Evolutionary conservation across 495 filamentous ascomycete genomes (phyloP).

Genomic region (Friedmanniomyces endolithicus): DNA sequence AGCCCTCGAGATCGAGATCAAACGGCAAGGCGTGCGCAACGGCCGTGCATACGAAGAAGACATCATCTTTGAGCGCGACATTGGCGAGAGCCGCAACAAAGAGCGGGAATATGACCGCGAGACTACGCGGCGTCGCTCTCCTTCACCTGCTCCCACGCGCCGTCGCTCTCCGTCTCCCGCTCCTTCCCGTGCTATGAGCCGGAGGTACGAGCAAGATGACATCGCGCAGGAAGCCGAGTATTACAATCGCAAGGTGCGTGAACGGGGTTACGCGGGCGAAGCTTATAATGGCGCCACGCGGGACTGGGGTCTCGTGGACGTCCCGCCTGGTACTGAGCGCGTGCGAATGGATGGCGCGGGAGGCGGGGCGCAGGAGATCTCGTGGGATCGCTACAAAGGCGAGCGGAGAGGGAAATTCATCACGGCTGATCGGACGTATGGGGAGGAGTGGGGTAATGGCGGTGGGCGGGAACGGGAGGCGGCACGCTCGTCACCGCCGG

Average conservation of each 20-base stretch:
- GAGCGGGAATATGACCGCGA: conserved; percentile 10
- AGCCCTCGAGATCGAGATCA: conserved; percentile 40
- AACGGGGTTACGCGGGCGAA: conserved; percentile 52
- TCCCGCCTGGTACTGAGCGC: conserved; percentile 63
- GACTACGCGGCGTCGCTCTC: not conserved
- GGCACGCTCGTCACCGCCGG: conserved; percentile 2
- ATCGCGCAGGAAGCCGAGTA: conserved; percentile 50
- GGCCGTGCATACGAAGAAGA: conserved; percentile 42
- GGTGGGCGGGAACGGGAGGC: conserved; percentile 22
- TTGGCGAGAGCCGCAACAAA: conserved; percentile 29
- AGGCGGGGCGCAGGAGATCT: conserved; percentile 53
- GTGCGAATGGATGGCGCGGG: conserved; percentile 64
- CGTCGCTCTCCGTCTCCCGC: not conserved
- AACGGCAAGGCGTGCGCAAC: conserved; percentile 26
- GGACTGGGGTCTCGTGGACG: conserved; percentile 67
- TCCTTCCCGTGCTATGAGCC: not conserved
- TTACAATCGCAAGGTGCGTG: conserved; percentile 47
- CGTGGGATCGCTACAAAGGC: conserved; percentile 66
- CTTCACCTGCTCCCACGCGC: not conserved
- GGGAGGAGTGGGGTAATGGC: conserved; percentile 21
- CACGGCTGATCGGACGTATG: conserved; percentile 35
- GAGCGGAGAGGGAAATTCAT: conserved; percentile 58
- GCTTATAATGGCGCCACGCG: conserved; percentile 53
- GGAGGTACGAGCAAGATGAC: conserved; percentile 9
- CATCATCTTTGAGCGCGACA: conserved; percentile 46